Percentiles rank a stretch among this genome's conserved stretches.
These are phyloP conservation scores for Fraxinus sp. DNA, from an alignment of 305 asterid genomes.

Conservation along the genomic window DNA sequence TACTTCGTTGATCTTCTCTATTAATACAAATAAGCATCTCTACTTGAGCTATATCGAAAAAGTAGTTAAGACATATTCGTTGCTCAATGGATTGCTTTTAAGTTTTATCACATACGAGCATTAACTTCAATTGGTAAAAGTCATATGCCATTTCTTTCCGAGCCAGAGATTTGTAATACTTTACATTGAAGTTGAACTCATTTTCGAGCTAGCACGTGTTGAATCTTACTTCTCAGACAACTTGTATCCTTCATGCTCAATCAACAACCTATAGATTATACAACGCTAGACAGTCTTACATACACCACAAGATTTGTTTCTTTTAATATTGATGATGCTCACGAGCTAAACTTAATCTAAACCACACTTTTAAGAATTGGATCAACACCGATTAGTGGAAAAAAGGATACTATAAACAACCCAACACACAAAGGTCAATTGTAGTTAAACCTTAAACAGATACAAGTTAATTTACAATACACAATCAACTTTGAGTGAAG, in stretches of 20 bases:
- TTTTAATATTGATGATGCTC: not conserved
- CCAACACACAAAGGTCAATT: not conserved
- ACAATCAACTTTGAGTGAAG: constrained; percentile 25
- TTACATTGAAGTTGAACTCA: not conserved
- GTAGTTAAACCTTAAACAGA: constrained; percentile 19
- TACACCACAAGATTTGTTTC: not conserved
- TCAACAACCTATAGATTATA: not conserved
- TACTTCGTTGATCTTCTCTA: not conserved
- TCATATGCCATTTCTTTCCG: not conserved
- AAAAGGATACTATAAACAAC: not conserved
- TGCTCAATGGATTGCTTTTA: not conserved
- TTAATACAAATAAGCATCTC: not conserved
- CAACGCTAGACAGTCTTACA: not conserved
- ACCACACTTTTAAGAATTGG: not conserved
- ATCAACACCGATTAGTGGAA: not conserved
- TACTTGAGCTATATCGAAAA: not conserved
- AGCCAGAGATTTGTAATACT: not conserved
- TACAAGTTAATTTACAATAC: constrained; percentile 33
- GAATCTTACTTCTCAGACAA: not conserved
- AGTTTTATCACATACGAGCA: not conserved
- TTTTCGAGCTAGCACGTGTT: not conserved
- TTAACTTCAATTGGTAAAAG: not conserved
- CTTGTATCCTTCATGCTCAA: not conserved
- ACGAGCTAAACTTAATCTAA: not conserved
- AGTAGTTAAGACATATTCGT: no score